These are phyloP conservation scores for Fusarium sp. DNA, from an alignment of 2,329 filamentous ascomycete genomes.

Conservation along the genomic window DNA sequence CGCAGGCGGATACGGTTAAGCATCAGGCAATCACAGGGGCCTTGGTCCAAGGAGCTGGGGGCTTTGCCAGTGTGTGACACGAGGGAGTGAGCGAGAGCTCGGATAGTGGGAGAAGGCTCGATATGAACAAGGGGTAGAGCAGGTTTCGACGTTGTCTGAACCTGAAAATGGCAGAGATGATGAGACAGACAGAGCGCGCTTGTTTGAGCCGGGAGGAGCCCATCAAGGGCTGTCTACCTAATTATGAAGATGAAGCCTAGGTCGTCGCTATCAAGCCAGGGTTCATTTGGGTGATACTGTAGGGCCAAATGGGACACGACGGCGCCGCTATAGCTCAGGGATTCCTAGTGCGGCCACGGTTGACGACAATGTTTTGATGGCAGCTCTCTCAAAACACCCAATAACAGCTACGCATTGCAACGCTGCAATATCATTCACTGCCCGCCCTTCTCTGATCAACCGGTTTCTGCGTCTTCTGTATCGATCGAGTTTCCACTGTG, in stretches of 20 bases:
- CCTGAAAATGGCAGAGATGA: conserved; percentile 15
- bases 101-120: conserved; percentile 1
- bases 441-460: conserved; percentile 10
- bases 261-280: conserved; percentile 14
- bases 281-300: conserved; percentile 10
- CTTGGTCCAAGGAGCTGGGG: conserved; percentile 21
- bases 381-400: neutral
- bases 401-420: too few relatives aligned
- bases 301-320: conserved; percentile 1
- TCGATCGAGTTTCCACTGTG: conserved; percentile 11
- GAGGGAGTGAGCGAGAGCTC: conserved; percentile 21
- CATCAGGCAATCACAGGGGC: conserved; percentile 39
- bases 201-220: conserved; percentile 20
- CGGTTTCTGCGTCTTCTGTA: neutral
- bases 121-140: conserved; percentile 25
- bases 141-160: conserved; percentile 37
- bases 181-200: conserved; percentile 12
- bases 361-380: conserved; percentile 7
- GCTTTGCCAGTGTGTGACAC: conserved; percentile 35
- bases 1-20: conserved; percentile 45
- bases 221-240: neutral
- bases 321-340: conserved; percentile 26
- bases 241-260: conserved; percentile 16
- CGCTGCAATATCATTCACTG: too few relatives aligned
- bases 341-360: conserved; percentile 30